These are phyloP conservation scores for Fusarium poae DNA, from an alignment of 2,329 filamentous ascomycete genomes.

Conservation along the genomic window DNA sequence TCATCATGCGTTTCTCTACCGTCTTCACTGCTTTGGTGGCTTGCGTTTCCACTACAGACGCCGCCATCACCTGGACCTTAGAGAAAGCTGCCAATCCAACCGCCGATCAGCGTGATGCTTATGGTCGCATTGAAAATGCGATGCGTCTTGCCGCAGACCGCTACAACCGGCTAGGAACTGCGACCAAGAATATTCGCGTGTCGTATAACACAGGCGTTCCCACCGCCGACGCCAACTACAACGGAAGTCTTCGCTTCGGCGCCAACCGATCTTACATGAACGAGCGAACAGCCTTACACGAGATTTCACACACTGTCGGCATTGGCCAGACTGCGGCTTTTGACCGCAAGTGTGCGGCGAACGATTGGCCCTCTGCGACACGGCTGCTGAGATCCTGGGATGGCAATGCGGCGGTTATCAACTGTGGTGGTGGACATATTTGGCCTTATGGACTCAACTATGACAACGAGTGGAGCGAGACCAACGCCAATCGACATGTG, in stretches of 20 bases:
- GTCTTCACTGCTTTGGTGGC: slow-evolving; percentile 45
- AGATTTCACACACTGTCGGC: slow-evolving; percentile 62
- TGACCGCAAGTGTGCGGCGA: slow-evolving; percentile 54
- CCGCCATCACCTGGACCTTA: slow-evolving; percentile 56
- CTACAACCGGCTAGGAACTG: slow-evolving; percentile 53
- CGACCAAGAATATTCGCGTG: slow-evolving; percentile 57
- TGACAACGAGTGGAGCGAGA: slow-evolving; percentile 61
- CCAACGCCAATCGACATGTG: slow-evolving; percentile 59
- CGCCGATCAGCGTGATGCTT: slow-evolving; percentile 59
- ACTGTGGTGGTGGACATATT: slow-evolving; percentile 57
- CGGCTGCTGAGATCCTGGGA: slow-evolving; percentile 59
- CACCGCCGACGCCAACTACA: slow-evolving; percentile 61
- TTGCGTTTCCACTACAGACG: slow-evolving; percentile 53
- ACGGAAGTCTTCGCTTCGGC: slow-evolving; percentile 62
- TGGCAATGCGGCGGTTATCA: slow-evolving; percentile 54
- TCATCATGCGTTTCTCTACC: slow-evolving; percentile 54
- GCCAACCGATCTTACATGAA: slow-evolving; percentile 61
- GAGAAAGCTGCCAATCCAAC: slow-evolving; percentile 56
- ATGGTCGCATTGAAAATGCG: slow-evolving; percentile 58
- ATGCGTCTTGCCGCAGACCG: slow-evolving; percentile 58
- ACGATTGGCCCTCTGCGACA: slow-evolving; percentile 58
- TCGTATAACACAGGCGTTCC: slow-evolving; percentile 59
- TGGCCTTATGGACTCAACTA: slow-evolving; percentile 60
- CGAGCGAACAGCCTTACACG: slow-evolving; percentile 63
- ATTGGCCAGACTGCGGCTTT: slow-evolving; percentile 61